These are phyloP conservation scores for Alternaria novae-zelandiae DNA, from an alignment of 2,329 filamentous ascomycete species.

Conservation along the genomic window DNA sequence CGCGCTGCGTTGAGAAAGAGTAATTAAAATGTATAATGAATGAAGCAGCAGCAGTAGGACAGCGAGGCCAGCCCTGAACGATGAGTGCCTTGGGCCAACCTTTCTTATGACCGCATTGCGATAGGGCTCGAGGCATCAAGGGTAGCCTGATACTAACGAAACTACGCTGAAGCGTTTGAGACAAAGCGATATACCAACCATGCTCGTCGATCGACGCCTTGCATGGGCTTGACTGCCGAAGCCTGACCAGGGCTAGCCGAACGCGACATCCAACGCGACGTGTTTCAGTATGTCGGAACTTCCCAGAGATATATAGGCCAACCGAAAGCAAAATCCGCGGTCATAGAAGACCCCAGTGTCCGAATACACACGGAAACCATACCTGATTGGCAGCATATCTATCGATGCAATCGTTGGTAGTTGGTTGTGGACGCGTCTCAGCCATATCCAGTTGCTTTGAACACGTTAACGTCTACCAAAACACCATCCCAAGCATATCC, in stretches of 20 bases:
- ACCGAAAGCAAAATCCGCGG: background rate
- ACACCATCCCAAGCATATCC: background rate
- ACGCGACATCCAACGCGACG: conserved; percentile 4
- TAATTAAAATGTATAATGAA: background rate
- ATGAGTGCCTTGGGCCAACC: background rate
- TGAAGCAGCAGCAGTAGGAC: background rate
- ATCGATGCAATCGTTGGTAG: background rate
- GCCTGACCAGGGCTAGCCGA: background rate
- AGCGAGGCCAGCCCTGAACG: conserved; percentile 13
- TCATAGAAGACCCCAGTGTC: background rate
- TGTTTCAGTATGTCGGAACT: conserved; percentile 16
- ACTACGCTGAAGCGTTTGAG: conserved; percentile 14
- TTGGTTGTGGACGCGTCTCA: background rate
- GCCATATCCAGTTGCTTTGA: background rate
- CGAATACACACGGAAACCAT: background rate
- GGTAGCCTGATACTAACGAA: conserved; percentile 11
- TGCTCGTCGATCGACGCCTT: background rate
- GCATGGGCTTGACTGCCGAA: conserved; percentile 1
- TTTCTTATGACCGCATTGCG: conserved; percentile 8
- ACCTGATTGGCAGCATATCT: background rate
- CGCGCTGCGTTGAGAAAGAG: background rate
- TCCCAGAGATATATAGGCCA: background rate
- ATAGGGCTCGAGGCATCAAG: conserved; percentile 4
- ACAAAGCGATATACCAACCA: background rate
- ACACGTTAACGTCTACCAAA: background rate